A percentile compares a stretch with the other conserved stretches of the same genome.
Conservation (phyloP, 257 asterid species). For the Plantago elongata region DNA sequence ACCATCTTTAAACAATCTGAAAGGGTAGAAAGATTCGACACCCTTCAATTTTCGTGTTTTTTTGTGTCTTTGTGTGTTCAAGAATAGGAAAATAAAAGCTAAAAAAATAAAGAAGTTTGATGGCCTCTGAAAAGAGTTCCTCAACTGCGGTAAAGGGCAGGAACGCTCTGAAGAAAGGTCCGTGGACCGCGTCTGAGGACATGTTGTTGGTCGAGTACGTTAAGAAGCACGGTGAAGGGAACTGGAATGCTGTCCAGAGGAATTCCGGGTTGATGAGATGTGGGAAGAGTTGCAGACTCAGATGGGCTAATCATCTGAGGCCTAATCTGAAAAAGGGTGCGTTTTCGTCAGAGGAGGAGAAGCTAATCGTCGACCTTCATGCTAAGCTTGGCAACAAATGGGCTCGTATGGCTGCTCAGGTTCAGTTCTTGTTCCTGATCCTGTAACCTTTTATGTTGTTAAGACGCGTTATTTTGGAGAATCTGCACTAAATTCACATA, state of each 20-base stretch:
- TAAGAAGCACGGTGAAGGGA: slow-evolving; percentile 32
- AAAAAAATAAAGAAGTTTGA: too few species aligned
- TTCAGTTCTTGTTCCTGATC: background rate
- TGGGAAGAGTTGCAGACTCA: slow-evolving; percentile 30
- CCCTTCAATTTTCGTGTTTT: too few species aligned
- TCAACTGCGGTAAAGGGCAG: slow-evolving; percentile 13
- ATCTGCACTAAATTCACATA: too few species aligned
- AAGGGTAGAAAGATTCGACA: too few species aligned
- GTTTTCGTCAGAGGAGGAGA: slow-evolving; percentile 28
- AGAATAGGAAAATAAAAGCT: too few species aligned
- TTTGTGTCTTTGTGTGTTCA: too few species aligned
- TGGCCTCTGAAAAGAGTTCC: background rate
- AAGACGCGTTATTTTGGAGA: background rate
- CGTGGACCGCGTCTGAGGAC: slow-evolving; percentile 32
- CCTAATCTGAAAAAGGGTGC: slow-evolving; percentile 33
- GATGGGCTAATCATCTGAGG: slow-evolving; percentile 34
- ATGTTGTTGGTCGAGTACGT: slow-evolving; percentile 30
- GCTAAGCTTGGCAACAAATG: slow-evolving; percentile 34
- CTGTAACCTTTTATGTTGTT: too few species aligned
- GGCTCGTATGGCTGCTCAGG: slow-evolving; percentile 37
- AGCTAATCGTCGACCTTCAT: slow-evolving; percentile 27
- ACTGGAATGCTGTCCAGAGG: slow-evolving; percentile 33
- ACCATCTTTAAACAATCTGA: too few species aligned
- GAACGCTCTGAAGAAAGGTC: slow-evolving; percentile 28
- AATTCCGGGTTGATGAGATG: slow-evolving; percentile 29